These are phyloP conservation scores for Aureobasidium vineae DNA, from an alignment of 2,329 filamentous ascomycete species.

Conservation along the genomic window DNA sequence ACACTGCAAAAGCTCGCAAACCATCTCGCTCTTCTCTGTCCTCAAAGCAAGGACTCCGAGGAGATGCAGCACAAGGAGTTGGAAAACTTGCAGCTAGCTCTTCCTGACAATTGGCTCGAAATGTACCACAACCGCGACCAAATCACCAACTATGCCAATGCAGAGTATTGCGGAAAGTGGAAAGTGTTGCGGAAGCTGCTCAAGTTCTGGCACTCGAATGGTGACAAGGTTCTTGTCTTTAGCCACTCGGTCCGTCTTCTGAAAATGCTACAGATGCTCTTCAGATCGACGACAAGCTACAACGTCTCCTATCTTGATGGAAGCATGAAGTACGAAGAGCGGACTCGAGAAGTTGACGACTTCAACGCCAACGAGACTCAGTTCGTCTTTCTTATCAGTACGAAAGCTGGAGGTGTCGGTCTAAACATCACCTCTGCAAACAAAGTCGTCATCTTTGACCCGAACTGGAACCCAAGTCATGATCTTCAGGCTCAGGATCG, in stretches of 20 bases:
- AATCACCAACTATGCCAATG: constrained; percentile 76
- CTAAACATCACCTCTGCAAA: constrained; percentile 97
- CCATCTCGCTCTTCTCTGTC: constrained; percentile 85
- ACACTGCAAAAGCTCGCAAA: constrained; percentile 86
- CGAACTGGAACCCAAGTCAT: constrained; percentile 95
- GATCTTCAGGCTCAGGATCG: constrained; percentile 95
- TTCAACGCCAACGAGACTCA: constrained; percentile 86
- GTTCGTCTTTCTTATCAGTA: constrained; percentile 95
- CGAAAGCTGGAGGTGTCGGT: constrained; percentile 87
- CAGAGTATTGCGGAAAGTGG: constrained; percentile 97
- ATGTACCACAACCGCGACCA: constrained; percentile 74
- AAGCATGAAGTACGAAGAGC: constrained; percentile 75
- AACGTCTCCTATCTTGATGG: constrained; percentile 91
- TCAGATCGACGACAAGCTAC: constrained; percentile 79
- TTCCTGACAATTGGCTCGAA: constrained; percentile 71
- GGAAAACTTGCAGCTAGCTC: constrained; percentile 67
- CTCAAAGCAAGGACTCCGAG: constrained; percentile 59
- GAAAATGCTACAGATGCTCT: constrained; percentile 78
- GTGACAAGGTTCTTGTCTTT: constrained; percentile 94
- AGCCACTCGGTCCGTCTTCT: constrained; percentile 86
- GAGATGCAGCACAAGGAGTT: constrained; percentile 79
- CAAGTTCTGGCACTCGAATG: constrained; percentile 82
- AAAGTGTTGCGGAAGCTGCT: constrained; percentile 82
- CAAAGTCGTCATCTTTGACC: constrained; percentile 95
- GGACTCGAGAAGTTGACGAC: constrained; percentile 76